A percentile compares a stretch with the other conserved stretches of the same genome.
phyloP scores from a whole-genome alignment of 805 yeast genomes.

The Yamadazyma kitorensis region DNA sequence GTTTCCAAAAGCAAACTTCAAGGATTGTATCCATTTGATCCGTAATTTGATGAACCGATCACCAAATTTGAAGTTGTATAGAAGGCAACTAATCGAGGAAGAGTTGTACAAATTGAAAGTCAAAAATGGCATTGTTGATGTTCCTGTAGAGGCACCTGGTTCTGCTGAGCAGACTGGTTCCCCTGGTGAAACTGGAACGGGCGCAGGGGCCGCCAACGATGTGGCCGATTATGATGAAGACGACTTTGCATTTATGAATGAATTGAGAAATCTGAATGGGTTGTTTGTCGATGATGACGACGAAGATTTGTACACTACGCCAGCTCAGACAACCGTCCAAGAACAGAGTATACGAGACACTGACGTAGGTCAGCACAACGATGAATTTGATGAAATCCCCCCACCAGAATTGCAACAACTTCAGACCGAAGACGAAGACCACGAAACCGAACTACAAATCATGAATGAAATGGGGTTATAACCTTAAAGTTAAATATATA shows the following conservation, averaged over 20 bases:
- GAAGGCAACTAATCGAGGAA: constrained; percentile 26
- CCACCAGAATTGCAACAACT: constrained; percentile 1
- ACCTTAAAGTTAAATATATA: constrained; percentile 29
- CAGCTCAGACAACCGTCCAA: not conserved
- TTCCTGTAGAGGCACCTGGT: constrained; percentile 5
- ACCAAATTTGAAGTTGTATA: constrained; percentile 31
- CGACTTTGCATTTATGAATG: constrained; percentile 30
- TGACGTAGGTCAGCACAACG: too few relatives aligned
- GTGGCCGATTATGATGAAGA: constrained; percentile 20
- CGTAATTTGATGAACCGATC: constrained; percentile 46
- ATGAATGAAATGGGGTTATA: constrained; percentile 38
- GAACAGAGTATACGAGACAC: constrained; percentile 1
- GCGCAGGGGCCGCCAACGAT: constrained; percentile 4
- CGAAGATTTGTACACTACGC: constrained; percentile 14
- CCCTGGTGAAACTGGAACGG: constrained; percentile 2
- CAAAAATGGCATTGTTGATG: constrained; percentile 38
- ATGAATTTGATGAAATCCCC: not conserved
- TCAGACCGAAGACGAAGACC: constrained; percentile 12
- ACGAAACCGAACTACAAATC: constrained; percentile 31
- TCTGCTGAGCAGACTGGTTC: constrained; percentile 1
- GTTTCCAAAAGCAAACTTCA: constrained; percentile 77
- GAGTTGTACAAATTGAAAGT: constrained; percentile 24
- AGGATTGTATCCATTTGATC: constrained; percentile 60
- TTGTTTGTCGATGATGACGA: constrained; percentile 31
- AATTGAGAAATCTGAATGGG: constrained; percentile 12